Conservation (phyloP, 1,284 basidiomycete species). For the Kwoniella shivajii region DNA sequence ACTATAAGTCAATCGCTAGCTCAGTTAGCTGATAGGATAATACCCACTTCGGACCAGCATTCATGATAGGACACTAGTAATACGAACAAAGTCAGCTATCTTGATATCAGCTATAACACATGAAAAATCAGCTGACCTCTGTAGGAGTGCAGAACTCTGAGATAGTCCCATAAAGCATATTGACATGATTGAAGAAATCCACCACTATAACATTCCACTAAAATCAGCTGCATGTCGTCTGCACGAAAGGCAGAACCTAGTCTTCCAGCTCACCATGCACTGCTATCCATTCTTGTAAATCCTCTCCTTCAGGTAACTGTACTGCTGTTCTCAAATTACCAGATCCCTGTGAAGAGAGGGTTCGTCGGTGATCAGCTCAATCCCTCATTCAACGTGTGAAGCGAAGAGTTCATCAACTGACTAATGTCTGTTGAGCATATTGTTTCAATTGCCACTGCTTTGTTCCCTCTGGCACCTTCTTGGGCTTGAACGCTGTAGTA, state of each 20-base stretch:
- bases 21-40: neutral
- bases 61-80: conserved; percentile 94
- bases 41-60: conserved; percentile 87
- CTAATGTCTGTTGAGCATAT: conserved; percentile 94
- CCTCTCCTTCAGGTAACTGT: conserved; percentile 89
- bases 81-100: neutral
- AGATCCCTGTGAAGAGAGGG: conserved; percentile 66
- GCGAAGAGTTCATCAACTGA: conserved; percentile 45
- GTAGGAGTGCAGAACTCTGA: conserved; percentile 95
- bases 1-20: no score
- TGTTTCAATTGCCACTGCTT: conserved; percentile 96
- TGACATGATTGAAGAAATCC: conserved; percentile 94
- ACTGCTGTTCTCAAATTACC: conserved; percentile 89
- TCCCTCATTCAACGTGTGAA: neutral
- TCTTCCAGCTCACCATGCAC: conserved; percentile 78
- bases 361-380: neutral
- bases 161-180: conserved; percentile 94
- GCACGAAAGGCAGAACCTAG: no score
- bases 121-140: conserved; percentile 69
- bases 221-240: no score
- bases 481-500: conserved; percentile 82
- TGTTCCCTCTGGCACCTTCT: conserved; percentile 92
- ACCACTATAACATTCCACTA: conserved; percentile 67
- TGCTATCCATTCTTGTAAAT: conserved; percentile 92
- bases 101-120: neutral